Base-by-base conservation (phyloP, 2,329 filamentous ascomycete species). In the Neoascochyta sp. region DNA sequence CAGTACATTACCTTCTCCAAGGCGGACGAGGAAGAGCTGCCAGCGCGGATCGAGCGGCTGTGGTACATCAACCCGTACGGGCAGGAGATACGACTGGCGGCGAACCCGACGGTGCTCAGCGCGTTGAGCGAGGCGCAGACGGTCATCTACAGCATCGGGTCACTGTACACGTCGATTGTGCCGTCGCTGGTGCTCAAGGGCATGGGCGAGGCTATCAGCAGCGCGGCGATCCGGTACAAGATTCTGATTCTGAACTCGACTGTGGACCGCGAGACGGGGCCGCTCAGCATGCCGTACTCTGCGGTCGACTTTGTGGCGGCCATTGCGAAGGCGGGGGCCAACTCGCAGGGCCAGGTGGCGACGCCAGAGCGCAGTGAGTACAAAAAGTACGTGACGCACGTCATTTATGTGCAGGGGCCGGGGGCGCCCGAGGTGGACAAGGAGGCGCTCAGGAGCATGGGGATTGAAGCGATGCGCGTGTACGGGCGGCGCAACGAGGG, bases 1-100 rank as follows among this genome's bases (percentile, higher is more conserved):
- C 86, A 83, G 28, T 86, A 93, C 41, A 88, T 95, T 38, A 70
- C 73, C 4, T 93, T 95, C 58, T 83, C 76, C 53, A 96, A 96
- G 65, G 43, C 50, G 3, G 71, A 77, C 21, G 81, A 87, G 41
- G 78, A 85, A 39, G 85, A 90, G 32, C 70, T 96, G 1, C 76
- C 86, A 0, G 74, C 83, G 0, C 75, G 86, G 16, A 94, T 96
- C 47, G 72, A 81, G 32, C 70, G 89, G 3, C 74, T 96, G 17
- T 96, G 88, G 87, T 96, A 96, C 67, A 96, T 96, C 67, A 96
- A 95, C 54, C 90, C 90, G 0, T 96, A 95, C 60, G 90, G 90
- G n/a, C 87, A 95, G 57, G 89, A 95, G 63, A 95, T 96, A 46
- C 78, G 81, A 11, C 85, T 89, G 0, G 75, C 81, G 0, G 84